Evolutionary conservation across 2,329 filamentous ascomycete species (phyloP), one percentile per base, ranked within the genome.

Genomic region (Ophiosphaerella herpotricha): DNA sequence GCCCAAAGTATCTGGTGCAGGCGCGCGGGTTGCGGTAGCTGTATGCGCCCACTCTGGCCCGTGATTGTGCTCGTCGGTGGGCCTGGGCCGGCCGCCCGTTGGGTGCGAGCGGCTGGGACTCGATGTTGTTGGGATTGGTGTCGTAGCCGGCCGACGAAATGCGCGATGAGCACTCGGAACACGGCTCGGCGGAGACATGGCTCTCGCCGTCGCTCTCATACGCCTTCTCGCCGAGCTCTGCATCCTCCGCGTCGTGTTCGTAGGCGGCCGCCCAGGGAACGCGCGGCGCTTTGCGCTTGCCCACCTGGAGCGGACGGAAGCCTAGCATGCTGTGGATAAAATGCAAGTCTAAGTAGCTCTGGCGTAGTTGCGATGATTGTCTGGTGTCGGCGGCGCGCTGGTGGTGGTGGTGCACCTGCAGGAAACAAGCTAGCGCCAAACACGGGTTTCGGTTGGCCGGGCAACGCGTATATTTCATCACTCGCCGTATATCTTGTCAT

Each of bases 1-100:
- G 77, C 57, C 90, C 91, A 47, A 96, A 83, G 70, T 88, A 95
- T 61, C 91, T 82, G 48, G 90, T 85, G 50, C 94, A 83, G 54
- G 82, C 88, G 65, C 86, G 85, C 6, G 89, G 89, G 36, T 92
- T 74, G 29, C 85, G 80, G 63, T 88, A 89, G 44, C 81, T 70
- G 54, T 72, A 72, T 42, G 70, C 67, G 54, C 66, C 69, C 7
- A 71, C 61, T 6, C 56, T 66, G 3, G 70, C 58, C 42, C 59
- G 63, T 63, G 60, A 65, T 4, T 43, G 55, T 12, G 49, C 54
- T 51, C 46, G 57, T 52, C 53, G 54, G 46, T 57, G 59, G 24
- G 51, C 47, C 40, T 46, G 42, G 5, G 57, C 51, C 9, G 51
- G 26, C 11, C 37, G 56, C 7, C 57, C 53, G 18, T 54, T 60